Percentiles rank a stretch among this genome's conserved stretches.
These are phyloP conservation scores for Penstemon newberryi DNA, from an alignment of 257 asterid species.

Conservation along the genomic window DNA sequence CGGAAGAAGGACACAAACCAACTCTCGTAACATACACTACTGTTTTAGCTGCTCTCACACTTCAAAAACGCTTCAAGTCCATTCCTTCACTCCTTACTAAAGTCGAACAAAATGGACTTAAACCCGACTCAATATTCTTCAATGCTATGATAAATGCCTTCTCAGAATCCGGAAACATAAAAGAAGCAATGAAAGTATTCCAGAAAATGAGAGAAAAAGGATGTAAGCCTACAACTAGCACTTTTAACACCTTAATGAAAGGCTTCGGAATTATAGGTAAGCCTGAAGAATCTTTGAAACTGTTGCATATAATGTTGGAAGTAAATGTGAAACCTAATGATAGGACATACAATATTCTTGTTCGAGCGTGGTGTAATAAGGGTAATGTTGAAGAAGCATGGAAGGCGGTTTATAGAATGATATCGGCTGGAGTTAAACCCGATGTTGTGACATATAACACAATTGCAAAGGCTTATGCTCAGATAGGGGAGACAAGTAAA, in stretches of 20 bases:
- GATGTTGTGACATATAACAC: constrained; percentile 84
- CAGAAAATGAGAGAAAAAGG: constrained; percentile 72
- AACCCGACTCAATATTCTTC: constrained; percentile 89
- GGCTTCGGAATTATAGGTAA: constrained; percentile 81
- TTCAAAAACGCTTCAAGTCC: constrained; percentile 79
- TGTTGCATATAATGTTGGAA: constrained; percentile 58
- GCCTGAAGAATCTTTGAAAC: constrained; percentile 81
- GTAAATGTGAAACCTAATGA: constrained; percentile 72
- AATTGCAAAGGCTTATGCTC: constrained; percentile 77
- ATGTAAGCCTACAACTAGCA: constrained; percentile 81
- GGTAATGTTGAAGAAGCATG: constrained; percentile 66
- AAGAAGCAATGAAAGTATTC: constrained; percentile 78
- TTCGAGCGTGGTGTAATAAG: constrained; percentile 84
- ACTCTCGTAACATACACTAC: constrained; percentile 87
- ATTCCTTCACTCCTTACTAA: constrained; percentile 68
- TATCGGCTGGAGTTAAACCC: constrained; percentile 65
- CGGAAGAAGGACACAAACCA: constrained; percentile 89
- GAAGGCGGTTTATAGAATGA: constrained; percentile 64
- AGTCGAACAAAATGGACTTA: constrained; percentile 68
- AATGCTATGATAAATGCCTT: constrained; percentile 93
- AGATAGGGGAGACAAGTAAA: constrained; percentile 59
- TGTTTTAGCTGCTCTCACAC: constrained; percentile 72
- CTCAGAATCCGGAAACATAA: constrained; percentile 84
- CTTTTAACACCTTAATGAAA: constrained; percentile 80
- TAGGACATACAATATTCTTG: constrained; percentile 81